Percentiles rank a stretch among this genome's conserved stretches.
Conservation (phyloP, 352 stramenopile species). For the Globisporangium cylindrosporum region DNA sequence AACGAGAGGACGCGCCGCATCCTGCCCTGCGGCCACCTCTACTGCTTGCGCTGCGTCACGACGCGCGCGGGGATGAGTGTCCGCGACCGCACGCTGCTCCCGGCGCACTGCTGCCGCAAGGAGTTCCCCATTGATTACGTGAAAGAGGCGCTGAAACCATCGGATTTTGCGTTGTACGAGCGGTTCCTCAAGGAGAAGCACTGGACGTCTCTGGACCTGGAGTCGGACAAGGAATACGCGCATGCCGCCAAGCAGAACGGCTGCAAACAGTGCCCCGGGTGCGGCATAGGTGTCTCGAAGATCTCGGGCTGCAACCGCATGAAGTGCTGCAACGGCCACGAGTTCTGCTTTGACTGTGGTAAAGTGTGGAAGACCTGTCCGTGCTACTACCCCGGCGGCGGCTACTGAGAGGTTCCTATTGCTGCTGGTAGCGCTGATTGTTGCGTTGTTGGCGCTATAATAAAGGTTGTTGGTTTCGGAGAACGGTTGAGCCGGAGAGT, state of each 20-base stretch:
- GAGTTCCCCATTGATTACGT: slow-evolving; percentile 17
- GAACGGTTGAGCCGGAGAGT: neutral
- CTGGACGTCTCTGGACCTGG: slow-evolving; percentile 28
- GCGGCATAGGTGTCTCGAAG: slow-evolving; percentile 59
- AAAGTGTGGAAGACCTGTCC: slow-evolving; percentile 22
- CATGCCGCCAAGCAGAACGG: slow-evolving; percentile 24
- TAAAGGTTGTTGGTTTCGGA: neutral
- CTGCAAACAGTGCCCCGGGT: slow-evolving; percentile 61
- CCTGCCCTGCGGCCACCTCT: slow-evolving; percentile 56
- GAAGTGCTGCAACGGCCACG: slow-evolving; percentile 48
- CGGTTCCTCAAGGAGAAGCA: slow-evolving; percentile 15
- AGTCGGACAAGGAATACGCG: slow-evolving; percentile 65
- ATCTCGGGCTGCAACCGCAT: slow-evolving; percentile 59
- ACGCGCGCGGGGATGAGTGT: slow-evolving; percentile 59
- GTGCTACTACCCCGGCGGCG: slow-evolving; percentile 1
- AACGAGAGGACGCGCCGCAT: neutral
- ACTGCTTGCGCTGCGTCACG: slow-evolving; percentile 52
- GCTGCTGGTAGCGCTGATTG: neutral
- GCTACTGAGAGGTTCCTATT: neutral
- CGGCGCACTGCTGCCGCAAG: slow-evolving; percentile 15
- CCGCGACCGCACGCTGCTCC: slow-evolving; percentile 39
- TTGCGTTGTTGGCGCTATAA: neutral
- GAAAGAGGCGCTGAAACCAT: neutral
- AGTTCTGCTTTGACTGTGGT: slow-evolving; percentile 63
- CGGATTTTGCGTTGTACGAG: slow-evolving; percentile 14